Percentiles rank a stretch among this genome's conserved stretches.
Evolutionary conservation across 2,329 filamentous ascomycete genomes (phyloP).

Genomic region (Alternaria infectoria): DNA sequence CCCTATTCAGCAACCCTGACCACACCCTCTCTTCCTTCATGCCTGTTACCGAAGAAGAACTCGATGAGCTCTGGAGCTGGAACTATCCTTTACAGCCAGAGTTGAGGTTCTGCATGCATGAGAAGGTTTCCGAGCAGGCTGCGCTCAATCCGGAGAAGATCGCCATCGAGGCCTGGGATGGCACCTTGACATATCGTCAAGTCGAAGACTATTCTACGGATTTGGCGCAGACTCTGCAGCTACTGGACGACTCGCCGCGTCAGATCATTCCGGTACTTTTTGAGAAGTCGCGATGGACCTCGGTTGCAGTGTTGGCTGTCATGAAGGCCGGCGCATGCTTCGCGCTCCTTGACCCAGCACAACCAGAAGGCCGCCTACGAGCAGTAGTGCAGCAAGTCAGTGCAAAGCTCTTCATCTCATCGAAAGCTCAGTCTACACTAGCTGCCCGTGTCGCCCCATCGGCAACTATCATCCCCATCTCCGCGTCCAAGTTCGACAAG

Average conservation of each 20-base stretch:
- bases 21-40: conserved; percentile 22
- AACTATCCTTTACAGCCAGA: conserved; percentile 54
- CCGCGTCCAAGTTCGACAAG: conserved; percentile 39
- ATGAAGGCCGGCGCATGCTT: conserved; percentile 51
- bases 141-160: conserved; percentile 41
- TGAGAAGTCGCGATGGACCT: conserved; percentile 50
- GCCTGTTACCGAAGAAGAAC: conserved; percentile 44
- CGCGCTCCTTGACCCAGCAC: conserved; percentile 44
- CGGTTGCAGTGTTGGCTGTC: conserved; percentile 48
- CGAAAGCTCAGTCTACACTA: conserved; percentile 36
- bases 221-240: conserved; percentile 34
- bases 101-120: conserved; percentile 56
- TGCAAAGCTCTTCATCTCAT: conserved; percentile 36
- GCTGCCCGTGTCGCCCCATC: conserved; percentile 37
- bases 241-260: conserved; percentile 32
- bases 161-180: conserved; percentile 50
- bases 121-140: conserved; percentile 52
- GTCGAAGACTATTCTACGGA: conserved; percentile 42
- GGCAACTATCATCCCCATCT: conserved; percentile 43
- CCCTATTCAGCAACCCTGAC: conserved; percentile 42
- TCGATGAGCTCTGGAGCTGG: conserved; percentile 57
- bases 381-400: conserved; percentile 41
- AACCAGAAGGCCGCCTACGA: conserved; percentile 42
- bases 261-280: conserved; percentile 49
- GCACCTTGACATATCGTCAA: conserved; percentile 43